These are phyloP conservation scores for Sugiyamaella chiloensis DNA, from an alignment of 805 yeast species.

Conservation along the genomic window DNA sequence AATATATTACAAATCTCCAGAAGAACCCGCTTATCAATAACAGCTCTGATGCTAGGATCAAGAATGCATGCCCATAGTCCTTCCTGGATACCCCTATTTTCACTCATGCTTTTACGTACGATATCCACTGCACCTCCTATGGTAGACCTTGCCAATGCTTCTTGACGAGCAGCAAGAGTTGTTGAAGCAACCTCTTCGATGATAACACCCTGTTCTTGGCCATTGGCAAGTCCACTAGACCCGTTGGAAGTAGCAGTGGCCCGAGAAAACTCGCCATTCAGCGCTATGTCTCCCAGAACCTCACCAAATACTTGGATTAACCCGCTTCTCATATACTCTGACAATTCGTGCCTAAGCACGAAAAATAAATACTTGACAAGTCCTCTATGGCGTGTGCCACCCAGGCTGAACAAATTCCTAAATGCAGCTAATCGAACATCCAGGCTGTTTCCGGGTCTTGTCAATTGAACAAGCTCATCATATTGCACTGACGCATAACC, in stretches of 20 bases:
- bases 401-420: conserved; percentile 63
- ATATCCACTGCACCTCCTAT: conserved; percentile 64
- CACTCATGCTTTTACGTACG: conserved; percentile 54
- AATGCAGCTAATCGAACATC: conserved; percentile 67
- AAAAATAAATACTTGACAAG: conserved; percentile 62
- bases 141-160: conserved; percentile 60
- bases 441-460: conserved; percentile 44
- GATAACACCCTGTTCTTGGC: conserved; percentile 41
- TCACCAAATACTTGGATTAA: conserved; percentile 47
- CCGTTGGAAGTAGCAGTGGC: neutral
- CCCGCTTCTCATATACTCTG: conserved; percentile 49
- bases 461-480: conserved; percentile 53
- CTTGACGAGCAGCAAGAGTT: conserved; percentile 50
- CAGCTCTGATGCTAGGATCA: conserved; percentile 56
- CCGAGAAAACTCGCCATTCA: conserved; percentile 44
- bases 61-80: conserved; percentile 64
- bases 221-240: conserved; percentile 18
- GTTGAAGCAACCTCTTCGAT: conserved; percentile 47
- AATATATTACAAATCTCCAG: conserved; percentile 65
- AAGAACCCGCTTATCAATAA: conserved; percentile 57
- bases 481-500: conserved; percentile 53
- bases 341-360: conserved; percentile 52
- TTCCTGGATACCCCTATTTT: conserved; percentile 51
- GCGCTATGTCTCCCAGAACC: conserved; percentile 64
- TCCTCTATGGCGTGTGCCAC: conserved; percentile 67